phyloP scores from a whole-genome alignment of 2,329 filamentous ascomycete species.

The Diaporthe sp. region DNA sequence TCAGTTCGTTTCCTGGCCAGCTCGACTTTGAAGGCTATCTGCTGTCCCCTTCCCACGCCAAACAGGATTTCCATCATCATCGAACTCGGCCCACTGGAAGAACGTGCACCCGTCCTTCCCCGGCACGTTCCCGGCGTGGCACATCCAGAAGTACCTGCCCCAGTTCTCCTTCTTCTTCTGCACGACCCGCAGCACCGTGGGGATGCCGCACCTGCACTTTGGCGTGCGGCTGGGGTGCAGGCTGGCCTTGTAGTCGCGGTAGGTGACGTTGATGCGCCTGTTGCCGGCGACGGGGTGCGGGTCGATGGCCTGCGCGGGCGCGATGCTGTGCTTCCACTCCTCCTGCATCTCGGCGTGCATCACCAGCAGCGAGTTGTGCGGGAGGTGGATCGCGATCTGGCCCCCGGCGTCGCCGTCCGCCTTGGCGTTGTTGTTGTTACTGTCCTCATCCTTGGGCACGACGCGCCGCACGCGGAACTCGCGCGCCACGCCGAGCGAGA shows the following conservation, averaged over 20 bases:
- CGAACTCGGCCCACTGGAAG: constrained; percentile 89
- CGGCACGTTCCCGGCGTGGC: constrained; percentile 79
- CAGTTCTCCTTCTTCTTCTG: constrained; percentile 81
- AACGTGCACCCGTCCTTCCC: constrained; percentile 79
- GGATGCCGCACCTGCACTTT: constrained; percentile 79
- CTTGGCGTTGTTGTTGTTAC: constrained; percentile 46
- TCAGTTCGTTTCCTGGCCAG: not conserved
- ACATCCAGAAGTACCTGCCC: constrained; percentile 93
- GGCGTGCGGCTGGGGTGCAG: constrained; percentile 85
- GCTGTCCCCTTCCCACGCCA: constrained; percentile 57
- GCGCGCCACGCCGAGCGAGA: constrained; percentile 91
- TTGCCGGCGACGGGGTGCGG: constrained; percentile 87
- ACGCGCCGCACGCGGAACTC: constrained; percentile 90
- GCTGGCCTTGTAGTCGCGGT: constrained; percentile 83
- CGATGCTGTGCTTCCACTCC: constrained; percentile 92
- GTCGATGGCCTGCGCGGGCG: constrained; percentile 80
- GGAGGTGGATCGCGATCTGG: constrained; percentile 92
- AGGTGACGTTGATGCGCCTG: constrained; percentile 92
- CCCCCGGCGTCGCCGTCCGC: constrained; percentile 73
- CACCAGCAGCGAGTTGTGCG: constrained; percentile 91
- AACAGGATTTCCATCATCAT: constrained; percentile 85
- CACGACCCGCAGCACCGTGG: constrained; percentile 79
- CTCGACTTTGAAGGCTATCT: not conserved
- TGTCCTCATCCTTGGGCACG: constrained; percentile 72
- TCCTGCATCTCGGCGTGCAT: constrained; percentile 99